Percentiles rank a stretch among this genome's conserved stretches.
Evolutionary conservation across 2,329 filamentous ascomycete species (phyloP).

Genomic region (Aspergillus caelatus): DNA sequence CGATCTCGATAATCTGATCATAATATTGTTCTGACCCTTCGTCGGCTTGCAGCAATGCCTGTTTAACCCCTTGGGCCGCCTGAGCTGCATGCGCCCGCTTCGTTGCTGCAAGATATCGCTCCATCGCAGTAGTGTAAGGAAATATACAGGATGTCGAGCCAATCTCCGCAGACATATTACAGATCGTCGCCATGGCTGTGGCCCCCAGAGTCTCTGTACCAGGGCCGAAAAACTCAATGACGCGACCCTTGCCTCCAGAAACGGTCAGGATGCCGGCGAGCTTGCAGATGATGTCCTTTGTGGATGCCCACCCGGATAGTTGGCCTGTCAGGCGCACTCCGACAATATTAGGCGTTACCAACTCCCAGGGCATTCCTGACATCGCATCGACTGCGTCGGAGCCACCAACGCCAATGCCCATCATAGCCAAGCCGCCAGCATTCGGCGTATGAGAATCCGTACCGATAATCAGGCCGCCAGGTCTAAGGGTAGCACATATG

Average conservation of each 20-base stretch:
- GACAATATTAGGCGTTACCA: neutral
- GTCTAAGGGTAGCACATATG: conserved; percentile 38
- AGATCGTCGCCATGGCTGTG: too few relatives aligned
- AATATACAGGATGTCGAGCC: too few relatives aligned
- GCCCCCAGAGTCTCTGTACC: neutral
- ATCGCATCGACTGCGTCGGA: conserved; percentile 69
- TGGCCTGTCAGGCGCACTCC: conserved; percentile 20
- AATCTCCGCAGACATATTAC: too few relatives aligned
- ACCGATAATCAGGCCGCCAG: conserved; percentile 90
- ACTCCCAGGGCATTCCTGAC: too few relatives aligned
- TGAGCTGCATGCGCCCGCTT: too few relatives aligned
- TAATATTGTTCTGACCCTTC: too few relatives aligned
- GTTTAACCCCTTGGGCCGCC: too few relatives aligned
- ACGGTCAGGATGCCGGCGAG: conserved; percentile 92
- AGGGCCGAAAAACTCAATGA: conserved; percentile 45
- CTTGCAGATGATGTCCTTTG: conserved; percentile 95
- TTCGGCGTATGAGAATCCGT: conserved; percentile 97
- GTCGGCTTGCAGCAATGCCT: too few relatives aligned
- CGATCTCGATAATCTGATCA: too few relatives aligned
- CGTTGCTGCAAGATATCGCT: too few relatives aligned
- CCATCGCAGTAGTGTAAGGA: too few relatives aligned
- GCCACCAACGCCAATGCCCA: conserved; percentile 90
- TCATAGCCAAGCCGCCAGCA: conserved; percentile 90
- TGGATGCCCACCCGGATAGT: conserved; percentile 82
- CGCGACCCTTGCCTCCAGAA: conserved; percentile 90